Conservation (phyloP, 805 yeast genomes). For the Ogataea methanolica region DNA sequence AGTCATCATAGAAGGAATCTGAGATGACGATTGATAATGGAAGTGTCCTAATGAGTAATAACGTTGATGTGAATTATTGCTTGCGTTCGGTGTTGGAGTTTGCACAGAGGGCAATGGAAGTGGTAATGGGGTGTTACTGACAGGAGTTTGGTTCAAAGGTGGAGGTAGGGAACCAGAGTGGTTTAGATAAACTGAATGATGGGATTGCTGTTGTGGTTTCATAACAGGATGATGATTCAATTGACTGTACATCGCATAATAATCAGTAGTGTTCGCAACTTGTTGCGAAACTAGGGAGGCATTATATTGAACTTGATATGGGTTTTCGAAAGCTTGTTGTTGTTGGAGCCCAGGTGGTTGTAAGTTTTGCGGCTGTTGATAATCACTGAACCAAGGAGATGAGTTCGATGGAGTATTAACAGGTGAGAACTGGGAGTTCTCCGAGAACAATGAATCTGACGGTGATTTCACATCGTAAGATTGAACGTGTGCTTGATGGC, state of each 20-base stretch:
- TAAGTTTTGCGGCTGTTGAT: conserved; percentile 5
- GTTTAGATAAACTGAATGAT: neutral
- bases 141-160: neutral
- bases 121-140: neutral
- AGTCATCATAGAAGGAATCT: conserved; percentile 13
- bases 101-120: neutral
- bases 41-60: conserved; percentile 15
- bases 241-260: conserved; percentile 14
- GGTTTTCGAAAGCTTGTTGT: conserved; percentile 22
- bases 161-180: neutral
- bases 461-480: conserved; percentile 17
- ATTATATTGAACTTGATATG: conserved; percentile 20
- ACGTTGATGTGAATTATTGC: conserved; percentile 10
- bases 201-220: conserved; percentile 1
- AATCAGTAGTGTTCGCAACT: conserved; percentile 8
- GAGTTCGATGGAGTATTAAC: conserved; percentile 19
- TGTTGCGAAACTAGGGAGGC: conserved; percentile 10
- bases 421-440: conserved; percentile 22
- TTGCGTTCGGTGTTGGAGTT: neutral
- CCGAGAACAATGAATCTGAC: conserved; percentile 17
- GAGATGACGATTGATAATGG: neutral
- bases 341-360: conserved; percentile 8
- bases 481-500: neutral
- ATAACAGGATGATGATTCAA: conserved; percentile 8
- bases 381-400: conserved; percentile 21